phyloP scores from a whole-genome alignment of 2,329 filamentous ascomycete genomes.

The Colletotrichum cereale region DNA sequence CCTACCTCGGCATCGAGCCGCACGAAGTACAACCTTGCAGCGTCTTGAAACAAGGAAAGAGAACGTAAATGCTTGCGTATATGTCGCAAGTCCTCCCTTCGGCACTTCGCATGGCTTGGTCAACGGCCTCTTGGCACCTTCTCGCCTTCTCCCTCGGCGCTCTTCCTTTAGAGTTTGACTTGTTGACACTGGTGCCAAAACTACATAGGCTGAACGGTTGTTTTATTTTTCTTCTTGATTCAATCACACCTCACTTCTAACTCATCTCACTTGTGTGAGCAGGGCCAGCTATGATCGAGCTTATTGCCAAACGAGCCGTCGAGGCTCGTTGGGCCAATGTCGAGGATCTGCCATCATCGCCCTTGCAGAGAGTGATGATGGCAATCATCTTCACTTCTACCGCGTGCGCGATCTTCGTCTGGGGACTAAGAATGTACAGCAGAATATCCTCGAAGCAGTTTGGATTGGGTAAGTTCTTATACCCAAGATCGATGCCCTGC shows the following conservation, averaged over 20 bases:
- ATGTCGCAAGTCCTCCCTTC: slow-evolving; percentile 10
- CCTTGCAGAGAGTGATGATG: slow-evolving; percentile 48
- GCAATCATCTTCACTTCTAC: slow-evolving; percentile 51
- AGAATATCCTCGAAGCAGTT: slow-evolving; percentile 14
- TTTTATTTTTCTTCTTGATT: background rate
- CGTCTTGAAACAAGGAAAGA: background rate
- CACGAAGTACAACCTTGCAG: background rate
- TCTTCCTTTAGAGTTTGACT: background rate
- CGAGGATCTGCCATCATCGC: slow-evolving; percentile 48
- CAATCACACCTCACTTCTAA: background rate
- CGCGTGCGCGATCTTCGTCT: slow-evolving; percentile 42
- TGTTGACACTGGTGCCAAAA: slow-evolving; percentile 11
- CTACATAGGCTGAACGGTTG: background rate
- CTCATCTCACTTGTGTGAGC: background rate
- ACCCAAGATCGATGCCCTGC: background rate
- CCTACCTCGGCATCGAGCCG: too few species aligned
- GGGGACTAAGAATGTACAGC: slow-evolving; percentile 45
- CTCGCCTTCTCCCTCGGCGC: slow-evolving; percentile 3
- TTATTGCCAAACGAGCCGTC: slow-evolving; percentile 8
- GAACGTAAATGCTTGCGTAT: slow-evolving; percentile 13
- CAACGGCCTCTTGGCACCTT: background rate
- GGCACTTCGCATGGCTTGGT: background rate
- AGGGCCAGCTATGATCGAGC: background rate
- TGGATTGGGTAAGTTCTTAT: slow-evolving; percentile 16
- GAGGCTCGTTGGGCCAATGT: slow-evolving; percentile 41